phyloP scores from a whole-genome alignment of 805 yeast genomes.

The Cyberlindnera americana region DNA sequence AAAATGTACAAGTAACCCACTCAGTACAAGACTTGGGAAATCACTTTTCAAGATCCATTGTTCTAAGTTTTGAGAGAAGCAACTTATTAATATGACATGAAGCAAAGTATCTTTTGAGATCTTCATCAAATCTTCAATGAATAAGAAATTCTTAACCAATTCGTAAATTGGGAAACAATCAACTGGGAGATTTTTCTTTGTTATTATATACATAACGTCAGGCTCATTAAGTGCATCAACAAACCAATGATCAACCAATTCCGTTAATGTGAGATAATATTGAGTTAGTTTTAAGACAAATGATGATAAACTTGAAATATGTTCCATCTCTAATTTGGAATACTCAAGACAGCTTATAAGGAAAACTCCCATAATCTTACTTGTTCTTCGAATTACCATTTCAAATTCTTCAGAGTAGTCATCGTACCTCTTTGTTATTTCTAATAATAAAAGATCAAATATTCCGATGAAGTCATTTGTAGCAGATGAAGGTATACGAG shows the following conservation, averaged over 20 bases:
- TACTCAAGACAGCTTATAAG: constrained; percentile 14
- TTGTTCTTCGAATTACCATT: constrained; percentile 8
- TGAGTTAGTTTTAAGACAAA: constrained; percentile 16
- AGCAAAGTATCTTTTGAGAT: constrained; percentile 13
- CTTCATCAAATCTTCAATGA: constrained; percentile 16
- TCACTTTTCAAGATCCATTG: constrained; percentile 23
- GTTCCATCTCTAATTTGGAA: constrained; percentile 2
- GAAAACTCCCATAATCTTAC: constrained; percentile 18
- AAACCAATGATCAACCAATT: constrained; percentile 22
- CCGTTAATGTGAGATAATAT: constrained; percentile 17
- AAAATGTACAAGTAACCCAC: constrained; percentile 17
- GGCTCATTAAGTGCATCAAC: constrained; percentile 11
- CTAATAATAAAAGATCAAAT: constrained; percentile 15
- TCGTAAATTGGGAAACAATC: constrained; percentile 26
- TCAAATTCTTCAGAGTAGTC: constrained; percentile 13
- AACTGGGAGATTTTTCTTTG: constrained; percentile 3
- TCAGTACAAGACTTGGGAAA: constrained; percentile 15
- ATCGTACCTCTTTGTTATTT: constrained; percentile 16
- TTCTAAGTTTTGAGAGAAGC: constrained; percentile 10
- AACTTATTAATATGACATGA: constrained; percentile 16
- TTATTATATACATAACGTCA: constrained; percentile 13
- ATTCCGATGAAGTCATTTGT: constrained; percentile 16
- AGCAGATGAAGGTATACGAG: constrained; percentile 7
- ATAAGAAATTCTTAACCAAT: constrained; percentile 21
- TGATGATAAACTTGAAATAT: constrained; percentile 4